These are phyloP conservation scores for Luzula sylvatica DNA, from an alignment of 176 grass and related monocot species.

Conservation along the genomic window DNA sequence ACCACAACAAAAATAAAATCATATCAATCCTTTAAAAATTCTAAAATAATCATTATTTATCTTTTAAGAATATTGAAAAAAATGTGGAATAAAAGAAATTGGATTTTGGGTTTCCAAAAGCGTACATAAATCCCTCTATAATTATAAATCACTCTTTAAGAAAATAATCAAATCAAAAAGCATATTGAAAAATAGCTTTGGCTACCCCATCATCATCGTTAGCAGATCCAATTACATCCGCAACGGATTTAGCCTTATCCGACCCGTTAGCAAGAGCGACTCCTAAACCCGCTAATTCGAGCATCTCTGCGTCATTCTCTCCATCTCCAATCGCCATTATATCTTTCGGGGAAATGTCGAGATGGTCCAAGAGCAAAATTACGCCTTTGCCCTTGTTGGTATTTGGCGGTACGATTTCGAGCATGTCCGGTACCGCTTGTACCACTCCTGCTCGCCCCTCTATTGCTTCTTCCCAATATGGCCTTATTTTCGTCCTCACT, in stretches of 20 bases:
- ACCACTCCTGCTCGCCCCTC: conserved; percentile 52
- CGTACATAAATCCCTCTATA: no score
- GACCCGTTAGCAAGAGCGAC: conserved; percentile 91
- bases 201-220: conserved; percentile 87
- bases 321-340: conserved; percentile 97
- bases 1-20: no score
- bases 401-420: conserved; percentile 77
- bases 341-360: conserved; percentile 61
- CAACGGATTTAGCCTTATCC: conserved; percentile 76
- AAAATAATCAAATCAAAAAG: no score
- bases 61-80: no score
- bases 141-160: no score
- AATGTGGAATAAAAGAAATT: no score
- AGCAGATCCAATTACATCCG: conserved; percentile 53
- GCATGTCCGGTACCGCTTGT: conserved; percentile 84
- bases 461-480: conserved; percentile 66
- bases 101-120: no score
- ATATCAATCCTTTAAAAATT: no score
- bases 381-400: conserved; percentile 83
- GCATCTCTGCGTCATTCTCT: conserved; percentile 96
- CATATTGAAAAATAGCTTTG: conserved; percentile 87
- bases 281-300: conserved; percentile 65
- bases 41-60: no score
- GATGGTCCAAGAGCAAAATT: conserved; percentile 71
- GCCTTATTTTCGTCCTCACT: conserved; percentile 55